Percentiles rank a stretch among this genome's conserved stretches.
phyloP scores from a whole-genome alignment of 2,329 filamentous ascomycete species.

The Pyrenochaeta sp. region DNA sequence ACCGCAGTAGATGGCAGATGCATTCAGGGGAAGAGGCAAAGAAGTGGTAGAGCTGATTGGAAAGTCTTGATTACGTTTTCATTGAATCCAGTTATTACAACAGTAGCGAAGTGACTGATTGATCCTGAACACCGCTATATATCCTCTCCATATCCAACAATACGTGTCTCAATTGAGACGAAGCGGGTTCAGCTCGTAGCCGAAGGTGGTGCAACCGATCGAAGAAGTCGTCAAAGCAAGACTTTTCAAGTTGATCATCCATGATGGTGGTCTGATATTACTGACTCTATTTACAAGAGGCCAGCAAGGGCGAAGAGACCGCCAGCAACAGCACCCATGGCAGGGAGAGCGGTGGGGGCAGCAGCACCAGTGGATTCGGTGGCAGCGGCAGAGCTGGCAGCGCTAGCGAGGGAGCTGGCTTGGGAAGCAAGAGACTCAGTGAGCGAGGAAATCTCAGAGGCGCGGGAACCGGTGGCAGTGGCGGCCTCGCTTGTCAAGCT shows the following conservation, averaged over 20 bases:
- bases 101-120: slow-evolving; percentile 8
- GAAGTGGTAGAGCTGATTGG: background rate
- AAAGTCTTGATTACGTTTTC: background rate
- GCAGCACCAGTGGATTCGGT: slow-evolving; percentile 19
- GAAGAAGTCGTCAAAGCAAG: slow-evolving; percentile 10
- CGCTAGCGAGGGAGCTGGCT: slow-evolving; percentile 17
- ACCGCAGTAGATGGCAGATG: background rate
- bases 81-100: slow-evolving; percentile 6
- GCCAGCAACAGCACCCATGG: slow-evolving; percentile 43
- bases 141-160: slow-evolving; percentile 9
- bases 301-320: slow-evolving; percentile 42
- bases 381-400: slow-evolving; percentile 20
- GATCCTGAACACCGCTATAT: slow-evolving; percentile 4
- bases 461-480: slow-evolving; percentile 14
- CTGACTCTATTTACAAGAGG: slow-evolving; percentile 39
- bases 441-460: slow-evolving; percentile 6
- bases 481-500: slow-evolving; percentile 23
- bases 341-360: slow-evolving; percentile 37
- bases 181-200: slow-evolving; percentile 16
- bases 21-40: background rate
- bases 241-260: slow-evolving; percentile 8
- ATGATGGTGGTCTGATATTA: background rate
- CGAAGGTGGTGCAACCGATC: slow-evolving; percentile 10
- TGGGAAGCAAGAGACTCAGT: slow-evolving; percentile 10
- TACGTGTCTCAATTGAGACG: slow-evolving; percentile 19